Conservation (phyloP, 305 asterid genomes). For the Plantago rigida region DNA sequence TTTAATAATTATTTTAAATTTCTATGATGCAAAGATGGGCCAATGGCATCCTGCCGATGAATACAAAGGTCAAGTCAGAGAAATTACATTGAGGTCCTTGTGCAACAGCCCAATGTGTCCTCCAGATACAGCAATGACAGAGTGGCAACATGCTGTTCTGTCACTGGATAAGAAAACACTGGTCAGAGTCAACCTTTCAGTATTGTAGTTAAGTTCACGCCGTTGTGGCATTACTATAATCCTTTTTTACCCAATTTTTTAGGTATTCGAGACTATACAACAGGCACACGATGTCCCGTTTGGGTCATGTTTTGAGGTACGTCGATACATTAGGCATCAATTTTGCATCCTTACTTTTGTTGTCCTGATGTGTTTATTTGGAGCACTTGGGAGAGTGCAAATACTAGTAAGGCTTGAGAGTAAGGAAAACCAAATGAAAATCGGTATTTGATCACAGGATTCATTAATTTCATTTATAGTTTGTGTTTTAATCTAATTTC, state of each 20-base stretch:
- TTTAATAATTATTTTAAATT: constrained; percentile 17
- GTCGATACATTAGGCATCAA: constrained; percentile 13
- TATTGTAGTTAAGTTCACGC: not conserved
- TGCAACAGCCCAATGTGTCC: constrained; percentile 92
- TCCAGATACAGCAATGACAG: constrained; percentile 85
- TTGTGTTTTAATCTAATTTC: constrained; percentile 4
- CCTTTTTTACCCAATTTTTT: constrained; percentile 19
- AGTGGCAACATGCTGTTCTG: constrained; percentile 59
- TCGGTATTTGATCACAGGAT: not conserved
- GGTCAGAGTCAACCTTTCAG: constrained; percentile 34
- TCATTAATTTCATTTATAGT: not conserved
- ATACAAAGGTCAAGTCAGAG: constrained; percentile 79
- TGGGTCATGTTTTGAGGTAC: constrained; percentile 87
- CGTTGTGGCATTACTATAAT: constrained; percentile 1
- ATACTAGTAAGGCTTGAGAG: not conserved
- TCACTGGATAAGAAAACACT: constrained; percentile 59
- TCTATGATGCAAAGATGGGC: constrained; percentile 50
- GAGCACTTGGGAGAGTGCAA: not conserved
- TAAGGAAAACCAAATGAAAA: not conserved
- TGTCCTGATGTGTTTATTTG: not conserved
- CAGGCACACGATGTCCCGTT: constrained; percentile 95
- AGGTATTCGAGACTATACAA: constrained; percentile 86
- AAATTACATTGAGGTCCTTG: constrained; percentile 59
- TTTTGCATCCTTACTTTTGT: constrained; percentile 11
- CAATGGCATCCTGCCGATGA: constrained; percentile 72